Evolutionary conservation across 805 yeast genomes (phyloP).

Genomic region (Candida krabiensis): DNA sequence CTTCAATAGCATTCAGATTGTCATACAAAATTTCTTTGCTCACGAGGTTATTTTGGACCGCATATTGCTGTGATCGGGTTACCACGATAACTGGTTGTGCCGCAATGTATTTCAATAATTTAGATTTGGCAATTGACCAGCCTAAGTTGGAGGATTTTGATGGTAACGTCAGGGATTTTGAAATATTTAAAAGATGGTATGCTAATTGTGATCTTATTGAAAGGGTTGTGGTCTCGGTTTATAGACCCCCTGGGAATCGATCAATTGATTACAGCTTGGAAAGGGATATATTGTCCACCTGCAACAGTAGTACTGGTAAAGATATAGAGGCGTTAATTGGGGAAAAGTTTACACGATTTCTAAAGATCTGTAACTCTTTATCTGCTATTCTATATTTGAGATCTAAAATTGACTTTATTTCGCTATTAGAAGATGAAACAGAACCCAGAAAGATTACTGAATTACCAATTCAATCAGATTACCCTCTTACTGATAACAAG

Average conservation of each 20-base stretch:
- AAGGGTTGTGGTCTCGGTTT: constrained; percentile 23
- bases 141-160: constrained; percentile 28
- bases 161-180: constrained; percentile 23
- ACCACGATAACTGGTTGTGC: constrained; percentile 29
- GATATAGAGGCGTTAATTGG: constrained; percentile 10
- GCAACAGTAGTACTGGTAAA: constrained; percentile 2
- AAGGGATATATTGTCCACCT: constrained; percentile 21
- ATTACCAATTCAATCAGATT: constrained; percentile 8
- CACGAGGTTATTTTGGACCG: constrained; percentile 30
- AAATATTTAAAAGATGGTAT: constrained; percentile 26
- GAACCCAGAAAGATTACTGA: neutral
- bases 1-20: constrained; percentile 16
- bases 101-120: constrained; percentile 26
- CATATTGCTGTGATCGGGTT: constrained; percentile 31
- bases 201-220: constrained; percentile 25
- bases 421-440: constrained; percentile 23
- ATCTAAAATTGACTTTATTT: constrained; percentile 29
- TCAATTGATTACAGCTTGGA: constrained; percentile 23
- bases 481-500: constrained; percentile 23
- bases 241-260: constrained; percentile 32
- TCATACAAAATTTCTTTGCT: constrained; percentile 24
- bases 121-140: constrained; percentile 28
- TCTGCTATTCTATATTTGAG: constrained; percentile 27
- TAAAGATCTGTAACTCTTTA: constrained; percentile 20
- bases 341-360: constrained; percentile 13